Evolutionary conservation across 164 flowering plant genomes (phyloP).

Genomic region (Vitis labrusca): DNA sequence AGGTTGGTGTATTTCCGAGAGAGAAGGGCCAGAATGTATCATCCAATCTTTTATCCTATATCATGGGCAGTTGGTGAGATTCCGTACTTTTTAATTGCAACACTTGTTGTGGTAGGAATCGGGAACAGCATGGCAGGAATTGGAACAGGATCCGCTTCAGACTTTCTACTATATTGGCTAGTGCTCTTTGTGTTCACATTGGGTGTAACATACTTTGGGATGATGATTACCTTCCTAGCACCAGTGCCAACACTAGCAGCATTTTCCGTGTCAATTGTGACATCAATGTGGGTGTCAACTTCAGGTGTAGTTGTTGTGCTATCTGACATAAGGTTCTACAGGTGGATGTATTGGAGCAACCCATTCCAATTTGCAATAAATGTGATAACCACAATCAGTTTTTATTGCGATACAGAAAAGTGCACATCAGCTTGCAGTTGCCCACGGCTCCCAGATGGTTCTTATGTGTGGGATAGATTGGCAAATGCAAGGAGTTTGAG

Average conservation of each 20-base stretch:
- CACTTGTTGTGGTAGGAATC: conserved; percentile 25
- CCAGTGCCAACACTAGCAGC: conserved; percentile 34
- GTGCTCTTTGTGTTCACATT: conserved; percentile 31
- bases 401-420: conserved; percentile 23
- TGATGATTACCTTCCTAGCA: conserved; percentile 35
- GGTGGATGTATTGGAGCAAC: conserved; percentile 32
- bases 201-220: conserved; percentile 31
- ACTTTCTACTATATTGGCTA: conserved; percentile 30
- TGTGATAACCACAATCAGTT: conserved; percentile 32
- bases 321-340: conserved; percentile 27
- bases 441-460: conserved; percentile 30
- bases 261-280: conserved; percentile 29
- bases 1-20: conserved; percentile 31
- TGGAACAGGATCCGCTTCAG: conserved; percentile 21
- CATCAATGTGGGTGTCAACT: conserved; percentile 37
- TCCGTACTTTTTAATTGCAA: conserved; percentile 33
- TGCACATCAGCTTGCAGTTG: conserved; percentile 29
- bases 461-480: conserved; percentile 36
- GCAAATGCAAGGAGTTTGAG: conserved; percentile 18
- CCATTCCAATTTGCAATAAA: conserved; percentile 31
- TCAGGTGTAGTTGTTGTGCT: conserved; percentile 34
- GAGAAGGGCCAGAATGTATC: conserved; percentile 28
- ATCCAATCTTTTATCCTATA: conserved; percentile 28
- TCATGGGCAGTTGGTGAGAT: conserved; percentile 34
- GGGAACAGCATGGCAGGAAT: conserved; percentile 38